Percentiles rank a stretch among this genome's conserved stretches.
phyloP scores from a whole-genome alignment of 2,329 filamentous ascomycete genomes.

The Dactylellina drechsleri region DNA sequence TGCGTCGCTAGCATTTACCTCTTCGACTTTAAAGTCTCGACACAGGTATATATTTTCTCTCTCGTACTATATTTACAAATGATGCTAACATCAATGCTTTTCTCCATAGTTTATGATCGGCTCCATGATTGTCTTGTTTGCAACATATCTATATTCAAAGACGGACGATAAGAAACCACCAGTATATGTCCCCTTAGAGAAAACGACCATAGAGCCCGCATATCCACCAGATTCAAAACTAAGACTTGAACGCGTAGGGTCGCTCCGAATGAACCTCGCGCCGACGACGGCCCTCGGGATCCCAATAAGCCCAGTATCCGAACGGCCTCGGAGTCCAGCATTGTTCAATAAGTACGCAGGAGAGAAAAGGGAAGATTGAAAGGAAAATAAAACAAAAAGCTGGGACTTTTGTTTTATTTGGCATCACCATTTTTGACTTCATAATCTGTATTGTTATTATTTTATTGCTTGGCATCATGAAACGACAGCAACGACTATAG shows the following conservation, averaged over 20 bases:
- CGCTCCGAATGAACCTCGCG: slow-evolving; percentile 48
- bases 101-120: slow-evolving; percentile 78
- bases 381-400: not conserved
- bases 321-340: slow-evolving; percentile 50
- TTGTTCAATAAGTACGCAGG: slow-evolving; percentile 51
- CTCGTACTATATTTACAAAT: not conserved
- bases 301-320: slow-evolving; percentile 38
- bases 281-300: slow-evolving; percentile 40
- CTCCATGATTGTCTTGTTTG: slow-evolving; percentile 78
- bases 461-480: not conserved
- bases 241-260: slow-evolving; percentile 36
- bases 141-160: slow-evolving; percentile 85
- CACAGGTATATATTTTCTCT: slow-evolving; percentile 67
- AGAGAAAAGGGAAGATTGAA: slow-evolving; percentile 51
- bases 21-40: slow-evolving; percentile 80
- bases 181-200: slow-evolving; percentile 57
- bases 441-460: slow-evolving; percentile 31
- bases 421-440: slow-evolving; percentile 1
- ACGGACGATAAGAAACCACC: slow-evolving; percentile 68
- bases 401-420: not conserved
- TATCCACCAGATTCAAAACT: slow-evolving; percentile 39
- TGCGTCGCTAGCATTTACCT: slow-evolving; percentile 85
- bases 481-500: too few species aligned
- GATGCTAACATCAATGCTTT: not conserved
- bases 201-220: slow-evolving; percentile 54